Conservation (phyloP, 306 rosid species). For the Mimosa bimucronata region DNA sequence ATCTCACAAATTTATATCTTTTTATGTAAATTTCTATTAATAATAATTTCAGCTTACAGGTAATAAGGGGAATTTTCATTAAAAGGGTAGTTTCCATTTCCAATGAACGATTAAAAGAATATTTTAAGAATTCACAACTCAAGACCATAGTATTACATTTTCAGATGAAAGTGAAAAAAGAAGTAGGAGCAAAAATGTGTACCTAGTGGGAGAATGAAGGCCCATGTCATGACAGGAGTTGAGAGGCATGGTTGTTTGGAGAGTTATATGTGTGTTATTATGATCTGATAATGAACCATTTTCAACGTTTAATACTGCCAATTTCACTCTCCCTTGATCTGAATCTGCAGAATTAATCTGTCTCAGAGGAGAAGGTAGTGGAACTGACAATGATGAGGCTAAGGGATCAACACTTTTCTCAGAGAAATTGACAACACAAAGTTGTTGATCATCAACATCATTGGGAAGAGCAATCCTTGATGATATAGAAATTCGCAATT, state of each 20-base stretch:
- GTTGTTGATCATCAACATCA: background rate
- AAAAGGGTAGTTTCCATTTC: no score
- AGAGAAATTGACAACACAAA: background rate
- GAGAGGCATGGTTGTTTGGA: background rate
- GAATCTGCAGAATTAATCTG: background rate
- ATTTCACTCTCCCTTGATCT: background rate
- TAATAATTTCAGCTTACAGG: no score
- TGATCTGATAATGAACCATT: background rate
- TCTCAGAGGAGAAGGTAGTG: background rate
- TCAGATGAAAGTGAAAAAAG: background rate
- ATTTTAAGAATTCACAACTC: no score
- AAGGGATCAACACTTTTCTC: background rate
- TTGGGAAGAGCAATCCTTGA: conserved; percentile 40
- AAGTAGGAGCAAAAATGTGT: background rate
- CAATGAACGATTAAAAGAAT: no score
- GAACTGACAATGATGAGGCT: background rate
- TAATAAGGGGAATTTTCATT: no score
- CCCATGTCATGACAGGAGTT: background rate
- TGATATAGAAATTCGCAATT: conserved; percentile 60
- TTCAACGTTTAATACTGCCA: background rate
- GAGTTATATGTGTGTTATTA: background rate
- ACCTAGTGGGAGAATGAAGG: background rate
- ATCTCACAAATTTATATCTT: no score
- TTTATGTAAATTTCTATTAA: no score
- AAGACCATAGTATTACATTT: no score